Evolutionary conservation across 208 protist genomes (phyloP).

Genomic region (Crithidia brevicula): DNA sequence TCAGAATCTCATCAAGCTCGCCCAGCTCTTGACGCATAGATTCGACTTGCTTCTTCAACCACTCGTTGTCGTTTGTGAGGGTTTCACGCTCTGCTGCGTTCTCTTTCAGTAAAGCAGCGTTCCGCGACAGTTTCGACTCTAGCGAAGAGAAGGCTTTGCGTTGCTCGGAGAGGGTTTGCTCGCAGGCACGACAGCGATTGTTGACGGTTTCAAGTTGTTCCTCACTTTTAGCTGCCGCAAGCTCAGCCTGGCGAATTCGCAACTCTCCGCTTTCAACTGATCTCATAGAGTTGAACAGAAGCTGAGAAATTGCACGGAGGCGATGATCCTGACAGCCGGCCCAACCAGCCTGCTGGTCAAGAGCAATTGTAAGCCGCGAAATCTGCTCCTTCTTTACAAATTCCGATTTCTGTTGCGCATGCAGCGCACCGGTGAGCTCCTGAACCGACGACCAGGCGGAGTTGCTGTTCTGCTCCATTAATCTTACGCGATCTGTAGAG

Average conservation of each 20-base stretch:
- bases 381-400: constrained; percentile 25
- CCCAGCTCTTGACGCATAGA: constrained; percentile 72
- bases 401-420: constrained; percentile 26
- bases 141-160: constrained; percentile 19
- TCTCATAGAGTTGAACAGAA: background rate
- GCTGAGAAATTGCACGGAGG: background rate
- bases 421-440: constrained; percentile 39
- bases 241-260: constrained; percentile 5
- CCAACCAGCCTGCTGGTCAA: constrained; percentile 10
- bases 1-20: constrained; percentile 76
- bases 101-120: constrained; percentile 13
- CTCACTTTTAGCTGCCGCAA: background rate
- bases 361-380: constrained; percentile 2
- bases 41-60: constrained; percentile 67
- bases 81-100: constrained; percentile 1
- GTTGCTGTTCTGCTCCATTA: constrained; percentile 34
- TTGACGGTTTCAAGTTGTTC: constrained; percentile 9
- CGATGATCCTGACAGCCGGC: background rate
- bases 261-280: background rate
- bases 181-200: constrained; percentile 2
- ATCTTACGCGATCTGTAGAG: constrained; percentile 14
- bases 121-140: constrained; percentile 26
- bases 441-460: constrained; percentile 28
- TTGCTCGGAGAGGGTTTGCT: constrained; percentile 25
- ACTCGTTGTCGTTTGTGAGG: constrained; percentile 59